Evolutionary conservation across 2,329 filamentous ascomycete genomes (phyloP).

Genomic region (Arthrobotrys pseudoclavata): DNA sequence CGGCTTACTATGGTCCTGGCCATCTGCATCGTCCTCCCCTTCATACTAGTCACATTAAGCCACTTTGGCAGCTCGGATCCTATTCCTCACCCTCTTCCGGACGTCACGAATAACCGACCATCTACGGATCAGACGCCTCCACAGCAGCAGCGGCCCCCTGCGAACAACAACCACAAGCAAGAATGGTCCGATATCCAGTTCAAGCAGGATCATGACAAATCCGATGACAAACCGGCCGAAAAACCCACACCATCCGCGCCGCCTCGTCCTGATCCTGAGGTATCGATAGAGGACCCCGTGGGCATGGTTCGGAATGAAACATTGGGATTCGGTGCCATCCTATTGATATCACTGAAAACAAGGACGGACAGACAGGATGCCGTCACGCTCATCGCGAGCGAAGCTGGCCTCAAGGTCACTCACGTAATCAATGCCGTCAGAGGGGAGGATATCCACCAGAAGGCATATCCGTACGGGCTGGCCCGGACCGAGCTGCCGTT

Average conservation of each 20-base stretch:
- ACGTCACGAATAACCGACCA: not conserved
- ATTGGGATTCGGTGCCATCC: constrained; percentile 52
- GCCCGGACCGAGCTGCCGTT: constrained; percentile 47
- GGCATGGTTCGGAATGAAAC: constrained; percentile 51
- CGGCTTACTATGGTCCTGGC: constrained; percentile 41
- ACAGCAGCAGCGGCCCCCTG: constrained; percentile 20
- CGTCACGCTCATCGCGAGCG: constrained; percentile 46
- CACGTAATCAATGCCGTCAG: constrained; percentile 54
- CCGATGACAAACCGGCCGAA: constrained; percentile 12
- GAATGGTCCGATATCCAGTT: constrained; percentile 55
- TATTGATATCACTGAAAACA: constrained; percentile 54
- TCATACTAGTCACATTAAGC: constrained; percentile 45
- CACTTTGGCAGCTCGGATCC: constrained; percentile 22
- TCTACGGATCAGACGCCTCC: constrained; percentile 4
- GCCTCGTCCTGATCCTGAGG: constrained; percentile 3
- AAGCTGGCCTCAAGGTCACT: constrained; percentile 40
- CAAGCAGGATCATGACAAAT: constrained; percentile 29
- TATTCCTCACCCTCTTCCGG: not conserved
- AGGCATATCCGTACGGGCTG: constrained; percentile 51
- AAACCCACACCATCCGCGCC: constrained; percentile 11
- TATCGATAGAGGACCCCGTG: constrained; percentile 37
- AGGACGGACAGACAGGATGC: constrained; percentile 57
- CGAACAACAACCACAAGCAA: constrained; percentile 28
- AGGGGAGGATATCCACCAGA: constrained; percentile 55
- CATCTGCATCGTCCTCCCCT: constrained; percentile 42